Evolutionary conservation across 2,329 filamentous ascomycete species (phyloP).

Genomic region (Aspergillus sp.): DNA sequence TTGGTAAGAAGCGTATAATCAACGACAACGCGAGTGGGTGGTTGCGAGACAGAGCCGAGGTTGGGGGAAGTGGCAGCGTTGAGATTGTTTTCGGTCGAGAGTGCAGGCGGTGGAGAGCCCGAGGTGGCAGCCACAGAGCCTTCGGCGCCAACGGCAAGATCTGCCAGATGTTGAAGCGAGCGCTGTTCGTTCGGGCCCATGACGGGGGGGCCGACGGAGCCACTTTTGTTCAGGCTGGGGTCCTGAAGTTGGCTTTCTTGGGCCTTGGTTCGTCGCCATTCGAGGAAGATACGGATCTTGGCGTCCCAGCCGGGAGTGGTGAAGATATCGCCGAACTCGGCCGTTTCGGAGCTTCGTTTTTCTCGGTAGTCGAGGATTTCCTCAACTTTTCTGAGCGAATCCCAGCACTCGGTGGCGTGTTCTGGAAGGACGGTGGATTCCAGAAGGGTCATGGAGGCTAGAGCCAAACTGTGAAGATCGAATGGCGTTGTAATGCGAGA

Average conservation of each 20-base stretch:
- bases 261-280: slow-evolving; percentile 36
- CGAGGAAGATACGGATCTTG: slow-evolving; percentile 42
- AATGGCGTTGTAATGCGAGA: slow-evolving; percentile 38
- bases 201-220: slow-evolving; percentile 29
- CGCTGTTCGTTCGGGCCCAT: slow-evolving; percentile 45
- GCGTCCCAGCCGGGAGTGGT: slow-evolving; percentile 41
- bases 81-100: slow-evolving; percentile 24
- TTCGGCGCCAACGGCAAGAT: slow-evolving; percentile 45
- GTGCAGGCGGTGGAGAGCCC: slow-evolving; percentile 26
- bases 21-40: slow-evolving; percentile 34
- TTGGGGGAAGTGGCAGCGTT: slow-evolving; percentile 27
- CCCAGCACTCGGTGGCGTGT: slow-evolving; percentile 39
- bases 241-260: slow-evolving; percentile 34
- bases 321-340: slow-evolving; percentile 42
- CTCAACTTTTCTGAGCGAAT: slow-evolving; percentile 51
- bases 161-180: slow-evolving; percentile 45
- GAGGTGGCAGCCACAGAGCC: slow-evolving; percentile 33
- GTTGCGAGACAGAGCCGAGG: slow-evolving; percentile 24
- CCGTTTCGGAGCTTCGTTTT: slow-evolving; percentile 25
- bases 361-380: slow-evolving; percentile 48
- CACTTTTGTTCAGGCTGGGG: slow-evolving; percentile 17
- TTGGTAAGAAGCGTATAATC: slow-evolving; percentile 43
- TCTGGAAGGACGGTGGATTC: slow-evolving; percentile 43
- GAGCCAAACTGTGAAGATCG: slow-evolving; percentile 41
- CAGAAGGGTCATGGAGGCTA: slow-evolving; percentile 43